These are phyloP conservation scores for Aspergillus alliaceus DNA, from an alignment of 2,329 filamentous ascomycete genomes.

Conservation along the genomic window DNA sequence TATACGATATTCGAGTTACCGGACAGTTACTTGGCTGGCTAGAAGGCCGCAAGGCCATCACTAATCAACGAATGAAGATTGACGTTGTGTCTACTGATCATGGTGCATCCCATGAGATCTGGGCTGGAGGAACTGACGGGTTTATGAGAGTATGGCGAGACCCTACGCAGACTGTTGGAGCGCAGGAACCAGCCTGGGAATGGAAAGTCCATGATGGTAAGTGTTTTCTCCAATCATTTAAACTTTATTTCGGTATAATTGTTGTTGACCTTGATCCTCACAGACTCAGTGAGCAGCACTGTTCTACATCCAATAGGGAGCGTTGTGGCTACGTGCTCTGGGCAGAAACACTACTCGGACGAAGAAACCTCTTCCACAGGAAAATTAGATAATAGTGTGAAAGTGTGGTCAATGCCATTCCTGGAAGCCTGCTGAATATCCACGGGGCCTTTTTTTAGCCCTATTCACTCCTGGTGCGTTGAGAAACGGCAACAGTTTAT, in stretches of 20 bases:
- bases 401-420: constrained; percentile 41
- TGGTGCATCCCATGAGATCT: constrained; percentile 52
- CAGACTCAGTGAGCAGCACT: constrained; percentile 48
- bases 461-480: neutral
- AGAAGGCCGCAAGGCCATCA: constrained; percentile 44
- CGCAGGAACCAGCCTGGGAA: constrained; percentile 43
- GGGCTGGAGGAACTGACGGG: constrained; percentile 61
- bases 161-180: constrained; percentile 42
- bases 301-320: constrained; percentile 48
- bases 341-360: constrained; percentile 36
- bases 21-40: constrained; percentile 53
- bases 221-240: constrained; percentile 5
- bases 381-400: constrained; percentile 39
- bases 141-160: constrained; percentile 52
- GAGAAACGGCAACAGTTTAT: neutral
- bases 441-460: neutral
- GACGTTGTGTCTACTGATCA: constrained; percentile 46
- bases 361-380: constrained; percentile 4
- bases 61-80: constrained; percentile 58
- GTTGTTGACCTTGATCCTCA: neutral
- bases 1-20: constrained; percentile 61
- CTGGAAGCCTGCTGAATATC: neutral
- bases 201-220: constrained; percentile 48
- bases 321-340: constrained; percentile 53
- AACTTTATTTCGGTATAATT: neutral